Percentiles rank a stretch among this genome's conserved stretches.
These are phyloP conservation scores for Colletotrichum agaves DNA, from an alignment of 2,329 filamentous ascomycete species.

Conservation along the genomic window DNA sequence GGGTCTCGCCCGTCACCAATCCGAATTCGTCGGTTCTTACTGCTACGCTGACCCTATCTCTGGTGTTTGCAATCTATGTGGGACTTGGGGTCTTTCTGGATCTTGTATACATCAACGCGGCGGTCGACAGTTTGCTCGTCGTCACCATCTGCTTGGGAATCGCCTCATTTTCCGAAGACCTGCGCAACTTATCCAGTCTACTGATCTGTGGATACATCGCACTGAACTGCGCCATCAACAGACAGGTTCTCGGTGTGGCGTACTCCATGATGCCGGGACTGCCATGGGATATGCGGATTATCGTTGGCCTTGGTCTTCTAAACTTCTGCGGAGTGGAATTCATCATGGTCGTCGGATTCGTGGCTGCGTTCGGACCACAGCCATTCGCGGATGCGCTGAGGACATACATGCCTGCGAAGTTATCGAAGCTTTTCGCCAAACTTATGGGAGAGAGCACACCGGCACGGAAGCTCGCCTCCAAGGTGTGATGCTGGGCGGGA, in stretches of 20 bases:
- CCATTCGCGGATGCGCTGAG: too few species aligned
- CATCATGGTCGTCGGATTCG: background rate
- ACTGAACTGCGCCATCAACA: background rate
- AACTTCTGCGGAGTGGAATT: background rate
- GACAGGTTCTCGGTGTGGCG: background rate
- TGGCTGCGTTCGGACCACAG: background rate
- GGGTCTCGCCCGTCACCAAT: too few species aligned
- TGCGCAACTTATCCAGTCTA: background rate
- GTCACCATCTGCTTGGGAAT: background rate
- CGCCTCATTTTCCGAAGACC: background rate
- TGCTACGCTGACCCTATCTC: background rate
- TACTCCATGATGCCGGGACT: background rate
- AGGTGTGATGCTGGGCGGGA: too few species aligned
- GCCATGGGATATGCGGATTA: background rate
- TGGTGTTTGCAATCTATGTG: background rate
- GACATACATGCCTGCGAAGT: too few species aligned
- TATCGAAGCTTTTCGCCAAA: too few species aligned
- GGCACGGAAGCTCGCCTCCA: too few species aligned
- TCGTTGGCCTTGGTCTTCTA: background rate
- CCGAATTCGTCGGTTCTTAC: too few species aligned
- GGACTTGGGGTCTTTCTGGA: background rate
- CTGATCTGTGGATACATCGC: background rate
- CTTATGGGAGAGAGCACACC: too few species aligned
- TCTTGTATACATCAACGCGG: background rate
- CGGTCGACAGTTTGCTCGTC: background rate